These are phyloP conservation scores for Choricystis sp. DNA, from an alignment of 139 green algal species.

Conservation along the genomic window DNA sequence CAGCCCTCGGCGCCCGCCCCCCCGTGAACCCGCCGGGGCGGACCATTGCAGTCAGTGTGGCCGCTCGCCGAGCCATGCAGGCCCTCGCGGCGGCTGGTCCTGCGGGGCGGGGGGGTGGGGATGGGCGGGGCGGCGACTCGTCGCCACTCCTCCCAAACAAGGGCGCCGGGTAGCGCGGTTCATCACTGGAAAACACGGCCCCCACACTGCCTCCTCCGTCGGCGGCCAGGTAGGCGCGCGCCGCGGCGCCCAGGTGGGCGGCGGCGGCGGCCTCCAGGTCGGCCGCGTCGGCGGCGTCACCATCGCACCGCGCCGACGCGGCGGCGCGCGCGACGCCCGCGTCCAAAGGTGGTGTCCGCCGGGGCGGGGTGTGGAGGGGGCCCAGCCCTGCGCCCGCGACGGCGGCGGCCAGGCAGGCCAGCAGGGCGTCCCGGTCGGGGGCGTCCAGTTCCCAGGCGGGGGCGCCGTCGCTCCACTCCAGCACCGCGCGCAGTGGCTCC, in stretches of 20 bases:
- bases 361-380: not conserved
- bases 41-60: constrained; percentile 1
- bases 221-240: not conserved
- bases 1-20: not conserved
- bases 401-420: constrained; percentile 49
- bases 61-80: constrained; percentile 8
- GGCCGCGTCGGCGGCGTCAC: not conserved
- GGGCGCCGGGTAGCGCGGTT: too few relatives aligned
- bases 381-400: constrained; percentile 5
- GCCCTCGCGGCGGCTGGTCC: too few relatives aligned
- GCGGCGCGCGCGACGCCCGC: not conserved
- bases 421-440: constrained; percentile 40
- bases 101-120: too few relatives aligned
- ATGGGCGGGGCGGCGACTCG: too few relatives aligned
- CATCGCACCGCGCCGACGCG: not conserved
- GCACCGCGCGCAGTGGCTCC: constrained; percentile 48
- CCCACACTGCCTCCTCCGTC: too few relatives aligned
- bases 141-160: too few relatives aligned
- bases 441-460: constrained; percentile 37
- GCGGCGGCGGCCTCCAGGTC: not conserved
- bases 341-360: not conserved
- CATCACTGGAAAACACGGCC: too few relatives aligned
- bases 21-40: not conserved
- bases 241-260: not conserved
- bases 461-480: constrained; percentile 56